Conservation (phyloP, 805 yeast genomes). For the Kodamaea kakaduensis region DNA sequence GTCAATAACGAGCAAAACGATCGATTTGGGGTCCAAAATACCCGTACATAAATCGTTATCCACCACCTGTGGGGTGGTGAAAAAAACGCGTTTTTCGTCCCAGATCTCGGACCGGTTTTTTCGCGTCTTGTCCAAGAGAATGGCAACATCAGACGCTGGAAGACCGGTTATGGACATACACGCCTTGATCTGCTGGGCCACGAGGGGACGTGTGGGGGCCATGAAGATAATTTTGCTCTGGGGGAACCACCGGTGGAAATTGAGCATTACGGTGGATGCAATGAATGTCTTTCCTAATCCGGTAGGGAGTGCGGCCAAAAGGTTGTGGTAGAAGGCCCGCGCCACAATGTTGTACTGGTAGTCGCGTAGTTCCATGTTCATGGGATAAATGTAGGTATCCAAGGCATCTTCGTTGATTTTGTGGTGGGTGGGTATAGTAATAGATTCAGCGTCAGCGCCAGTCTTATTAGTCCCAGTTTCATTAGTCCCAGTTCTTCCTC, state of each 20-base stretch:
- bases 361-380: slow-evolving; percentile 77
- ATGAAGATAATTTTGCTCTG: slow-evolving; percentile 78
- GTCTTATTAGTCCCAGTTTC: not conserved
- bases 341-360: slow-evolving; percentile 82
- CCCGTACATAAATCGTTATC: slow-evolving; percentile 84
- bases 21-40: slow-evolving; percentile 64
- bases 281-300: slow-evolving; percentile 97
- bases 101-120: slow-evolving; percentile 72
- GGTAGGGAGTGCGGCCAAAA: slow-evolving; percentile 90
- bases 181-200: slow-evolving; percentile 93
- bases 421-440: slow-evolving; percentile 11
- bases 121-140: slow-evolving; percentile 57
- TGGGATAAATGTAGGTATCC: slow-evolving; percentile 69
- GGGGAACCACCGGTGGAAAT: slow-evolving; percentile 82
- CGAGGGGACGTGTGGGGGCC: slow-evolving; percentile 97
- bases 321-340: slow-evolving; percentile 66
- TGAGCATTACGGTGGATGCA: slow-evolving; percentile 90
- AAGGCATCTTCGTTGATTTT: slow-evolving; percentile 4
- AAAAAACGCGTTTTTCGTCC: slow-evolving; percentile 73
- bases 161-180: slow-evolving; percentile 86
- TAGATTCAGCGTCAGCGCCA: too few relatives aligned
- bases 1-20: slow-evolving; percentile 79
- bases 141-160: slow-evolving; percentile 71
- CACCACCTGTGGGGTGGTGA: slow-evolving; percentile 94
- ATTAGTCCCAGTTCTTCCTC: not conserved